phyloP scores from a whole-genome alignment of 2,329 filamentous ascomycete species.

The Trichoderma sp. region DNA sequence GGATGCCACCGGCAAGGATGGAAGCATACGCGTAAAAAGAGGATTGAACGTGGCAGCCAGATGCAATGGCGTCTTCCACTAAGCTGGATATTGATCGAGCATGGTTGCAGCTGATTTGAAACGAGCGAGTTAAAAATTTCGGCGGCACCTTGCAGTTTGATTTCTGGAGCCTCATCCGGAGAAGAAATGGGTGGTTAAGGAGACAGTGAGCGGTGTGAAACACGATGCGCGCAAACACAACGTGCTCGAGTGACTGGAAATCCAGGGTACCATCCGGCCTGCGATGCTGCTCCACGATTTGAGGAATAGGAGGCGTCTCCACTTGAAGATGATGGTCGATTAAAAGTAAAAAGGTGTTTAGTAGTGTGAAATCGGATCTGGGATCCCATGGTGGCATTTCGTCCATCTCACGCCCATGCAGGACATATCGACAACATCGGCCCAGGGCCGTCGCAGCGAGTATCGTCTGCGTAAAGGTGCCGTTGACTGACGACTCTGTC shows the following conservation, averaged over 20 bases:
- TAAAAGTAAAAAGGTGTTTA: slow-evolving; percentile 20
- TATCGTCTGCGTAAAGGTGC: slow-evolving; percentile 25
- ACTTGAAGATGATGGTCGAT: slow-evolving; percentile 26
- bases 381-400: slow-evolving; percentile 25
- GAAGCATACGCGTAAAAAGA: slow-evolving; percentile 22
- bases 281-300: slow-evolving; percentile 19
- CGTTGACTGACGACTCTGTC: slow-evolving; percentile 6
- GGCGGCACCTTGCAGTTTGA: slow-evolving; percentile 18
- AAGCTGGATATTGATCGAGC: slow-evolving; percentile 22
- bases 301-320: slow-evolving; percentile 10
- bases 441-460: slow-evolving; percentile 20
- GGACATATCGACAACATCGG: slow-evolving; percentile 20
- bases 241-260: slow-evolving; percentile 24
- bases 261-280: slow-evolving; percentile 16
- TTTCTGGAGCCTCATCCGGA: slow-evolving; percentile 22
- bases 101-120: slow-evolving; percentile 13
- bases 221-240: slow-evolving; percentile 20
- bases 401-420: slow-evolving; percentile 20
- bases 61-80: slow-evolving; percentile 20
- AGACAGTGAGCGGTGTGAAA: slow-evolving; percentile 23
- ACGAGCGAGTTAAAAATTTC: slow-evolving; percentile 14
- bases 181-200: slow-evolving; percentile 22
- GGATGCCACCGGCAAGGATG: slow-evolving; percentile 22
- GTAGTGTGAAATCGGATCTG: slow-evolving; percentile 22
- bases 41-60: slow-evolving; percentile 23